phyloP scores from a whole-genome alignment of 2,329 filamentous ascomycete genomes.

The Neonectria ditissima region DNA sequence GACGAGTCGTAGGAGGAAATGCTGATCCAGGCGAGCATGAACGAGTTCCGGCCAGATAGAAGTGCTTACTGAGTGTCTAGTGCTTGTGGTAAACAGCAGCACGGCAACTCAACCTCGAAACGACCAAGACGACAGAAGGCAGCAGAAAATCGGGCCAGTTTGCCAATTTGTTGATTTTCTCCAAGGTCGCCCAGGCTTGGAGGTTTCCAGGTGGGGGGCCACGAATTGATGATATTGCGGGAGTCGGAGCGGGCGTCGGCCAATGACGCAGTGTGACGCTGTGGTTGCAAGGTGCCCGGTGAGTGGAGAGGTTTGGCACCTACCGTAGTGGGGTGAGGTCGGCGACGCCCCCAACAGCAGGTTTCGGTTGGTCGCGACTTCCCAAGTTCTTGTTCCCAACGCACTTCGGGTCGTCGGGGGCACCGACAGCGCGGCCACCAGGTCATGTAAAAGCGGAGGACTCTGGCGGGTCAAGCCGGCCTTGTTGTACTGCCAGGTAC shows the following conservation, averaged over 20 bases:
- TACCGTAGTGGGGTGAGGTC: conserved; percentile 15
- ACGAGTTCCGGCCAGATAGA: neutral
- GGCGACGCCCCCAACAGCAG: conserved; percentile 1
- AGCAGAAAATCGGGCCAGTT: neutral
- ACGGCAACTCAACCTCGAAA: neutral
- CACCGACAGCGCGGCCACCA: conserved; percentile 23
- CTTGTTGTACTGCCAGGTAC: neutral
- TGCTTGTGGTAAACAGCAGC: neutral
- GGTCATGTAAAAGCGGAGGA: neutral
- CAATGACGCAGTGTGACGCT: conserved; percentile 37
- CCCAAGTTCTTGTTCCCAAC: conserved; percentile 10
- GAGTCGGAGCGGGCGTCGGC: conserved; percentile 44
- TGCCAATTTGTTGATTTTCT: neutral
- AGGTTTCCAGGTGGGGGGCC: neutral
- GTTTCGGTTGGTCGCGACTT: conserved; percentile 42
- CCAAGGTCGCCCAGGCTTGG: neutral
- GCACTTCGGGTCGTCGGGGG: conserved; percentile 42
- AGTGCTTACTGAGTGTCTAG: neutral
- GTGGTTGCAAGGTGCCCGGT: neutral
- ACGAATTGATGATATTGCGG: conserved; percentile 41
- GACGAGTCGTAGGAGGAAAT: neutral
- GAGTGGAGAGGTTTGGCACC: conserved; percentile 11
- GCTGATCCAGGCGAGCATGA: neutral
- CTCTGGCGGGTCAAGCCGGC: neutral
- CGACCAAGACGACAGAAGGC: neutral